Conservation (phyloP, 495 filamentous ascomycete genomes). For the Podospora australis region DNA sequence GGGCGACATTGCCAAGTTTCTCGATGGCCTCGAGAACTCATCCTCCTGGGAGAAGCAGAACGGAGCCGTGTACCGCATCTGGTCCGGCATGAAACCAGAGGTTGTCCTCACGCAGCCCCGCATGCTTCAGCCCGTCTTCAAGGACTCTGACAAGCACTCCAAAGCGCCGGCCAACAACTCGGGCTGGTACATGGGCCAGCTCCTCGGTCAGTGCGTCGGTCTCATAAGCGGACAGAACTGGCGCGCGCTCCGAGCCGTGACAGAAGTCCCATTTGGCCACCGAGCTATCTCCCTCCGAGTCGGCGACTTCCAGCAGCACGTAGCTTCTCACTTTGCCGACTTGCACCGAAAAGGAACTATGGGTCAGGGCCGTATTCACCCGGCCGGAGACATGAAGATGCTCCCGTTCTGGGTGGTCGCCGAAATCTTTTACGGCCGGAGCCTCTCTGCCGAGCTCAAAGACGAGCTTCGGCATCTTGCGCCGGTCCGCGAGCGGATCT, state of each 20-base stretch:
- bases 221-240: conserved; percentile 28
- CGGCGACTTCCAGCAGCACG: too few species aligned
- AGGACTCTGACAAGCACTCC: conserved; percentile 28
- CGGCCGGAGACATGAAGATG: conserved; percentile 28
- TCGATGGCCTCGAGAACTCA: too few species aligned
- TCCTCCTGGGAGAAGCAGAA: too few species aligned
- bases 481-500: conserved; percentile 24
- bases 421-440: conserved; percentile 29
- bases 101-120: conserved; percentile 17
- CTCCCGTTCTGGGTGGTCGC: conserved; percentile 33
- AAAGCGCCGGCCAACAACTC: conserved; percentile 28
- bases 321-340: too few species aligned
- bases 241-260: conserved; percentile 7
- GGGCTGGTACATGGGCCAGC: conserved; percentile 29
- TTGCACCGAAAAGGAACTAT: background rate
- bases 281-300: too few species aligned
- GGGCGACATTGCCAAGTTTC: too few species aligned
- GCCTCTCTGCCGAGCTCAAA: conserved; percentile 13
- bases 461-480: conserved; percentile 13
- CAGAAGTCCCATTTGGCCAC: background rate
- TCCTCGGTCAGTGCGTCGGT: conserved; percentile 36
- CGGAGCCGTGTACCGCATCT: conserved; percentile 2
- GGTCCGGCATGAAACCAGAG: conserved; percentile 1
- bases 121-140: conserved; percentile 24
- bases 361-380: conserved; percentile 4